Conservation (phyloP, 2,329 filamentous ascomycete species). For the Clonostachys rhizophaga region DNA sequence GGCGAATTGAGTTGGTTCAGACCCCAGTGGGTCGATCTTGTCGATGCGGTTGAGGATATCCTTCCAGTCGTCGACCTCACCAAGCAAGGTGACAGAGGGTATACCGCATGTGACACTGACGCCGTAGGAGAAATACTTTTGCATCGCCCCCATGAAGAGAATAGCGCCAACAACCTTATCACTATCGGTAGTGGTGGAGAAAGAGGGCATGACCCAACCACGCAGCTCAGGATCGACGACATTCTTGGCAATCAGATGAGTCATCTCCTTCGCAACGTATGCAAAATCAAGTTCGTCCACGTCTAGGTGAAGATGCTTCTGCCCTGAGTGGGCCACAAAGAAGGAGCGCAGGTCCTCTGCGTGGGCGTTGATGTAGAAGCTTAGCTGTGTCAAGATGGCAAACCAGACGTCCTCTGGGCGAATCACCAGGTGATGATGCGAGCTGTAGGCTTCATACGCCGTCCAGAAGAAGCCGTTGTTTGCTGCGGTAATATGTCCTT, state of each 20-base stretch:
- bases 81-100: conserved; percentile 45
- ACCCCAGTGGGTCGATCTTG: conserved; percentile 22
- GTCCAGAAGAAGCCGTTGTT: conserved; percentile 33
- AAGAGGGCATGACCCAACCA: conserved; percentile 44
- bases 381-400: conserved; percentile 41
- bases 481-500: neutral
- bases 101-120: conserved; percentile 33
- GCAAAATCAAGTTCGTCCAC: neutral
- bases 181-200: conserved; percentile 39
- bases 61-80: conserved; percentile 39
- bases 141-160: conserved; percentile 45
- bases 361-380: conserved; percentile 37
- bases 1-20: conserved; percentile 23
- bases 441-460: conserved; percentile 29
- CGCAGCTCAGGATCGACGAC: conserved; percentile 31
- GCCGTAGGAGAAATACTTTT: conserved; percentile 39
- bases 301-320: conserved; percentile 6
- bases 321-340: conserved; percentile 35
- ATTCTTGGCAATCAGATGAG: conserved; percentile 27
- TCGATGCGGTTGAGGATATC: conserved; percentile 17
- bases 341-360: conserved; percentile 31
- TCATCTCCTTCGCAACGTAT: conserved; percentile 24
- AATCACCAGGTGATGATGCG: conserved; percentile 37
- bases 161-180: conserved; percentile 37
- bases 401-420: conserved; percentile 51